These are phyloP conservation scores for Aspergillus sclerotiicarbonarius DNA, from an alignment of 495 filamentous ascomycete species.

Conservation along the genomic window DNA sequence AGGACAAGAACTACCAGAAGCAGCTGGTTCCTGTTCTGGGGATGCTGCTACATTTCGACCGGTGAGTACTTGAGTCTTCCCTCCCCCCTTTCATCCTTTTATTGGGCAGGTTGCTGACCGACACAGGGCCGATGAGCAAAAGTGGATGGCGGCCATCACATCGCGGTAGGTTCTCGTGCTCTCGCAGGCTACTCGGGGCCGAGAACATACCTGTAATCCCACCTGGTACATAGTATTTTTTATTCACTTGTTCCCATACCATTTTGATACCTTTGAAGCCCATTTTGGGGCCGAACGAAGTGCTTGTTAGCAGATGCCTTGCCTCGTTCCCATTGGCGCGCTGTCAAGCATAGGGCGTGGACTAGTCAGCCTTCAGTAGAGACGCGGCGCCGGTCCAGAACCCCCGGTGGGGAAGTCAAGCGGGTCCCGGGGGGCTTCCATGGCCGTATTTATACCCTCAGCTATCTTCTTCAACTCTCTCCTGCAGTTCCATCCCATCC, in stretches of 20 bases:
- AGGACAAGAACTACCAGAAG: slow-evolving; percentile 84
- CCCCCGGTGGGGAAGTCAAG: not conserved
- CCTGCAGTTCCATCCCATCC: not conserved
- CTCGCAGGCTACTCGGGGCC: not conserved
- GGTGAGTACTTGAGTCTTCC: too few relatives aligned
- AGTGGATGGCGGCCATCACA: slow-evolving; percentile 79
- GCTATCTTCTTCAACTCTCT: not conserved
- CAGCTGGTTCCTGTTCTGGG: slow-evolving; percentile 90
- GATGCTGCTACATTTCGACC: slow-evolving; percentile 88
- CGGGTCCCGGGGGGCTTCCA: not conserved
- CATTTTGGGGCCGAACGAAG: too few relatives aligned
- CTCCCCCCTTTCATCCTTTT: too few relatives aligned
- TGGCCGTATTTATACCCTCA: not conserved
- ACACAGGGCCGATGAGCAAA: slow-evolving; percentile 76
- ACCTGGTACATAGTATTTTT: slow-evolving; percentile 10
- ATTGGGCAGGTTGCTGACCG: slow-evolving; percentile 11
- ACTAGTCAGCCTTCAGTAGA: not conserved
- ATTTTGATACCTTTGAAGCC: not conserved
- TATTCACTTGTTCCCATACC: not conserved
- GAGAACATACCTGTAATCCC: slow-evolving; percentile 10
- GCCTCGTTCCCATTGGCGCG: not conserved
- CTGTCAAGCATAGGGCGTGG: not conserved
- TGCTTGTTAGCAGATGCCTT: too few relatives aligned
- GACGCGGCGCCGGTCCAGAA: not conserved
- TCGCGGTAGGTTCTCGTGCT: slow-evolving; percentile 33